phyloP scores from a whole-genome alignment of 495 filamentous ascomycete species.

The Talaromyces adpressus region DNA sequence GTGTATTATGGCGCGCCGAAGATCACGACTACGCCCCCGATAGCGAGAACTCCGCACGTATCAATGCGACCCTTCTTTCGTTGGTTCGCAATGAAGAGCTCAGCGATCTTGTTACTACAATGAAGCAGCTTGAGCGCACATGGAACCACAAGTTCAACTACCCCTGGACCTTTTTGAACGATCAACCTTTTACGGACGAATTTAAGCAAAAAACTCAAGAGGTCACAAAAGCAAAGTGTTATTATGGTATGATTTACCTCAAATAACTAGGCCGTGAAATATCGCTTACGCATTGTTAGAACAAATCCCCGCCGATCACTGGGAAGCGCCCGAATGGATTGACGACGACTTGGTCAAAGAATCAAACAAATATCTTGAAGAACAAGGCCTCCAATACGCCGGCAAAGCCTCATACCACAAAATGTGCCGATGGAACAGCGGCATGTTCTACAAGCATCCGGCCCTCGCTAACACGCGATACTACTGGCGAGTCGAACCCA shows the following conservation, averaged over 20 bases:
- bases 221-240: constrained; percentile 74
- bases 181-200: constrained; percentile 87
- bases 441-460: constrained; percentile 95
- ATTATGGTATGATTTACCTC: constrained; percentile 56
- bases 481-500: constrained; percentile 99
- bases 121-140: constrained; percentile 85
- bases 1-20: constrained; percentile 61
- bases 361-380: constrained; percentile 73
- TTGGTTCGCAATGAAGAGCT: constrained; percentile 91
- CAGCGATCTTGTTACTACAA: constrained; percentile 72
- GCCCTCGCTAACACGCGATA: constrained; percentile 74
- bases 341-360: constrained; percentile 78
- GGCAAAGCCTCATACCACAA: constrained; percentile 88
- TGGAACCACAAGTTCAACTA: constrained; percentile 99
- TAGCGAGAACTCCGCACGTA: constrained; percentile 67
- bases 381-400: constrained; percentile 84
- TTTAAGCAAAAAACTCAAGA: constrained; percentile 77
- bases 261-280: neutral
- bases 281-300: constrained; percentile 36
- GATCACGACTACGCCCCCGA: constrained; percentile 64
- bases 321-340: constrained; percentile 90
- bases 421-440: constrained; percentile 99
- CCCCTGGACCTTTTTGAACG: constrained; percentile 99
- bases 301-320: constrained; percentile 87
- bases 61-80: constrained; percentile 86